Conservation (phyloP, 768 basidiomycete genomes). For the Tulasnella sp. region DNA sequence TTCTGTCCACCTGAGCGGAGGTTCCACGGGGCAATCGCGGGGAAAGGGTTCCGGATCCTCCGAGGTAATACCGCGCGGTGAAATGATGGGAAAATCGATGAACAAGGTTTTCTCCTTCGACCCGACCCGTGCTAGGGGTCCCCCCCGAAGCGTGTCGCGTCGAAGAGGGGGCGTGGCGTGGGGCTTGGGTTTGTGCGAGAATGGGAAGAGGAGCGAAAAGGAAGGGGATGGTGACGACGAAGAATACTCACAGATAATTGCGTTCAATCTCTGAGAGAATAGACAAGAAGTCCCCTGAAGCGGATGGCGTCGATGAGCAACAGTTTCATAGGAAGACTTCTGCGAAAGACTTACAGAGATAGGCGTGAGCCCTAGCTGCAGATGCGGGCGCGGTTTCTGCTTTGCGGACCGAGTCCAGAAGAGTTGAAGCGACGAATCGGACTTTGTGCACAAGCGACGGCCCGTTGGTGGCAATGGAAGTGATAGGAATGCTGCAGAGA, state of each 20-base stretch:
- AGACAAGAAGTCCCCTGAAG: constrained; percentile 82
- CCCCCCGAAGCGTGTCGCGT: not conserved
- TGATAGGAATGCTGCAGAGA: constrained; percentile 73
- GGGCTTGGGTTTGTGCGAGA: not conserved
- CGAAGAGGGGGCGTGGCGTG: not conserved
- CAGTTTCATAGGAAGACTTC: constrained; percentile 17
- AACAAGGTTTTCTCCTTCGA: constrained; percentile 13
- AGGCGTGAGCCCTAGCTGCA: constrained; percentile 80
- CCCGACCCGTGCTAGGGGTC: constrained; percentile 17
- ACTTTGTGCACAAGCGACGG: constrained; percentile 70
- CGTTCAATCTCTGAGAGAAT: constrained; percentile 89
- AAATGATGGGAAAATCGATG: constrained; percentile 25
- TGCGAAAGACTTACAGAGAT: constrained; percentile 59
- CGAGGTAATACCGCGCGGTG: constrained; percentile 21
- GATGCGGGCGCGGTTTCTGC: constrained; percentile 75
- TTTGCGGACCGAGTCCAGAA: constrained; percentile 79
- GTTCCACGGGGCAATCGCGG: constrained; percentile 9
- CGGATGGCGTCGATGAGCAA: constrained; percentile 29
- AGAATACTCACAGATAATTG: constrained; percentile 57
- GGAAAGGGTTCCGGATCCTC: constrained; percentile 10
- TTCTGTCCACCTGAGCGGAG: not conserved
- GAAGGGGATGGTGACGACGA: constrained; percentile 2
- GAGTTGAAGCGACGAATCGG: constrained; percentile 85
- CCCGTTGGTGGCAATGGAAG: constrained; percentile 86
- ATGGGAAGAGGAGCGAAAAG: not conserved